Evolutionary conservation across 441 rosid species (phyloP), one percentile per base, ranked within the genome.

Genomic region (Cnidoscolus chayamansa): DNA sequence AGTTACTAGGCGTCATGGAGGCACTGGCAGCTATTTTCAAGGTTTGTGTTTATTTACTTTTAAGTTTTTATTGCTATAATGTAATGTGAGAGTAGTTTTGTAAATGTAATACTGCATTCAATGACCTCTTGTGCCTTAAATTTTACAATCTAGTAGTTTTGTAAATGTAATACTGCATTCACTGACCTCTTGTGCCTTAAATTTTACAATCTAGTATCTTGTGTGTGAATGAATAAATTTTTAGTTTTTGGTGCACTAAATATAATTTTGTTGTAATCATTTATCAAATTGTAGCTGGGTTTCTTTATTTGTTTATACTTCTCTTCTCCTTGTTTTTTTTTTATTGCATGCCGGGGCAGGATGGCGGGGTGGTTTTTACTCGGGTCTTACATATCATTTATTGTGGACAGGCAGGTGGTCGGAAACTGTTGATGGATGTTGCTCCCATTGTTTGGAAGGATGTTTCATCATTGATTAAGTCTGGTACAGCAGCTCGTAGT

Each of bases 11-110:
- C 74, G 94, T 81, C n/a, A 80, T 89, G 79, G 97, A 90, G 79
- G 94, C 97, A 56, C 76, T 94, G 72, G 92, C 97, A 81, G 85
- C 95, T 75, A 86, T 90, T 80, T 94, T 91, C 74, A 91, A 94
- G 98, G 98, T 93, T 76, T 45, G 72, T 43, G 61, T 63, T 72
- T 72, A 59, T 73, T 51, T 65, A 62, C 62, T 72, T 49, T 68
- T 70, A 30, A 48, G 54, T 71, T 65, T 32, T 56, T 66, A 40
- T 35, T 40, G 47, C 45, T 19, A 35, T 57, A 19, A 68, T 47
- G 60, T 2, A n/a, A 55, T 47, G 25, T 10, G 10, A 1, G 37
- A 35, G 59, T 67, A 10, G 25, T 11, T 56, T 13, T n/a, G 54
- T 10, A 55, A 25, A 71, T 50, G 16, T 11, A 59, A 10, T 71